Conservation (phyloP, 768 basidiomycete species). For the Hortiboletus campestris region DNA sequence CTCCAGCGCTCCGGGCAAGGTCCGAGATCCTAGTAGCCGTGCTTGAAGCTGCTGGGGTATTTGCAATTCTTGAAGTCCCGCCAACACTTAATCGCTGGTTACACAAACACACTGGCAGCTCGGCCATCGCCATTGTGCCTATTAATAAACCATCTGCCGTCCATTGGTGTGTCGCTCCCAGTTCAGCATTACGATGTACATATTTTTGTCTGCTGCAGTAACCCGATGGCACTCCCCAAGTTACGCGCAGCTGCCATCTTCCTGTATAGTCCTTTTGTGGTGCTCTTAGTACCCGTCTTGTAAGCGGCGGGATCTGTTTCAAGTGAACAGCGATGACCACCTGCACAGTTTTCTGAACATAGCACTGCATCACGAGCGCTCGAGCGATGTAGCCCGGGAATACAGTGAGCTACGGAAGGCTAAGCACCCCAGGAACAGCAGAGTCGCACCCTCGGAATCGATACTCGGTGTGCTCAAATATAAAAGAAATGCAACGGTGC, state of each 20-base stretch:
- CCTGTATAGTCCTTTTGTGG: background rate
- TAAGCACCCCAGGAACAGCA: background rate
- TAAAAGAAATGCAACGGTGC: slow-evolving; percentile 1
- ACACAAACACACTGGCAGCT: background rate
- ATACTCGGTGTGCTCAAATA: background rate
- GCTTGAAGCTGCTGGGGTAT: background rate
- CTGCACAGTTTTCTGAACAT: background rate
- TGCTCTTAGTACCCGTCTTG: background rate
- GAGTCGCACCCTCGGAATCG: too few relatives aligned
- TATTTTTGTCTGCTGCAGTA: background rate
- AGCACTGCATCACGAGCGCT: background rate
- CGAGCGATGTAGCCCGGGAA: background rate
- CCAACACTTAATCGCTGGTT: background rate
- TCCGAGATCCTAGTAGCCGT: background rate
- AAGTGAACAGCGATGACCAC: background rate
- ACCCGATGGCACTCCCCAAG: background rate
- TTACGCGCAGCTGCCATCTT: background rate
- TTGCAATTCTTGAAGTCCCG: background rate
- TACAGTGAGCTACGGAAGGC: background rate
- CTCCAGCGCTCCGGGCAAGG: too few relatives aligned
- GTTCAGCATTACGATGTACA: background rate
- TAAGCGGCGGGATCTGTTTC: background rate
- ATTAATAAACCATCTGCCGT: too few relatives aligned
- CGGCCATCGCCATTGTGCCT: background rate
- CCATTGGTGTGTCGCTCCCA: background rate